These are phyloP conservation scores for Kokia cookei DNA, from an alignment of 441 rosid species.

Conservation along the genomic window DNA sequence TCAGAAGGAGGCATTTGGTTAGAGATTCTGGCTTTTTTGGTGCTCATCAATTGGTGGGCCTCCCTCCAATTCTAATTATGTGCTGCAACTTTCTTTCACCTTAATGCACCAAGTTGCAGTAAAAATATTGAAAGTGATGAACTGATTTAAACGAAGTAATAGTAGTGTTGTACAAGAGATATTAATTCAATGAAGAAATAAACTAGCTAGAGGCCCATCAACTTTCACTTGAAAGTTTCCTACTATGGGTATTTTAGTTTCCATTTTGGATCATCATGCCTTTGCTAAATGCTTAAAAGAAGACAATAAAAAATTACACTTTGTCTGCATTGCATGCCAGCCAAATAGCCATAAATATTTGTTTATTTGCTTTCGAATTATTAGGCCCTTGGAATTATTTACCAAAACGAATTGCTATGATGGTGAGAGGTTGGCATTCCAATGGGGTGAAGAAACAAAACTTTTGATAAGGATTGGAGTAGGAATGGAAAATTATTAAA, in stretches of 20 bases:
- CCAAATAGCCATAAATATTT: neutral
- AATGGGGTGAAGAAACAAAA: neutral
- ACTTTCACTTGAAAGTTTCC: neutral
- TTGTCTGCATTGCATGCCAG: too few relatives aligned
- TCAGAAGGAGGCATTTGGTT: conserved; percentile 20
- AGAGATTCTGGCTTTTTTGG: conserved; percentile 31
- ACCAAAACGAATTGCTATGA: neutral
- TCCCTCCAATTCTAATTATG: conserved; percentile 14
- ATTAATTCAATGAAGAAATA: neutral
- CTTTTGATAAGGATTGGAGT: conserved; percentile 20
- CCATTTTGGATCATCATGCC: neutral
- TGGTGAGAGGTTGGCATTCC: conserved; percentile 4
- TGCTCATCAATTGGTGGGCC: conserved; percentile 19
- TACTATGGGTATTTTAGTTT: neutral
- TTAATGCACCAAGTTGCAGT: too few relatives aligned
- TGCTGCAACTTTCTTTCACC: too few relatives aligned
- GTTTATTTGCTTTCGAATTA: neutral
- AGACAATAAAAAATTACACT: neutral
- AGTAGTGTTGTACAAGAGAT: neutral
- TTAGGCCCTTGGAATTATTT: neutral
- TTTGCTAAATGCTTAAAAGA: neutral
- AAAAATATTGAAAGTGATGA: too few relatives aligned
- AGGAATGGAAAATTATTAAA: conserved; percentile 14
- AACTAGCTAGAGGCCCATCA: neutral
- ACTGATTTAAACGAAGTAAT: too few relatives aligned